phyloP scores from a whole-genome alignment of 768 basidiomycete species.

The Coprinopsis sp. region DNA sequence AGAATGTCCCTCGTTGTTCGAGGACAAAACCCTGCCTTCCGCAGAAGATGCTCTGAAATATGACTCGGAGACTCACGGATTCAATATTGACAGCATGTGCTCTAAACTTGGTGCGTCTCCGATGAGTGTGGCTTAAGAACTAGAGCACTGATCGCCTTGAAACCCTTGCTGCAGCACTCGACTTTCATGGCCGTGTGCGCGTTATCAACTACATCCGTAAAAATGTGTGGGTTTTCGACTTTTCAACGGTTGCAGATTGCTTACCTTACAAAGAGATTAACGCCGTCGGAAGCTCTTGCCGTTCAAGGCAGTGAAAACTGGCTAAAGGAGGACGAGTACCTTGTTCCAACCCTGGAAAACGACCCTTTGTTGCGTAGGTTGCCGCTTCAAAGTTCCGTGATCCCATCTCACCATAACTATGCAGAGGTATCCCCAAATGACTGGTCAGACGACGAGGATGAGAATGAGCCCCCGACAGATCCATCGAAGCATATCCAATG shows the following conservation, averaged over 20 bases:
- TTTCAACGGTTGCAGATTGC: conserved; percentile 5
- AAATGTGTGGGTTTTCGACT: conserved; percentile 39
- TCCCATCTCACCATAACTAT: conserved; percentile 4
- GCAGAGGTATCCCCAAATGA: conserved; percentile 64
- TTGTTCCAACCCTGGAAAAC: conserved; percentile 77
- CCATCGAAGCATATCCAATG: conserved; percentile 43
- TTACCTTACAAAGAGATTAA: conserved; percentile 43
- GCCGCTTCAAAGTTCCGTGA: not conserved
- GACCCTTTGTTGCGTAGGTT: conserved; percentile 87
- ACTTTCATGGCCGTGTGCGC: conserved; percentile 74
- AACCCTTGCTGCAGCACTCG: conserved; percentile 46
- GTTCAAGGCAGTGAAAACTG: conserved; percentile 58
- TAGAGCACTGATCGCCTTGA: conserved; percentile 2
- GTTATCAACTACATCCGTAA: conserved; percentile 86
- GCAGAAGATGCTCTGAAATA: conserved; percentile 55
- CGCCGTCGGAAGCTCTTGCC: conserved; percentile 37
- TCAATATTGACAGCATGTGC: conserved; percentile 54
- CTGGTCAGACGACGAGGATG: conserved; percentile 77
- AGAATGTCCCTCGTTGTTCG: conserved; percentile 72
- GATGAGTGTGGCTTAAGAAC: not conserved
- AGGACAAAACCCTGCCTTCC: conserved; percentile 54
- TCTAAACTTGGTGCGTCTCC: conserved; percentile 48
- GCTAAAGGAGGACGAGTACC: conserved; percentile 71
- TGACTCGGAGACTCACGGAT: conserved; percentile 56
- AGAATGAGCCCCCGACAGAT: conserved; percentile 30